phyloP scores from a whole-genome alignment of 495 filamentous ascomycete genomes.

The Pyrenopolyporus hunteri region DNA sequence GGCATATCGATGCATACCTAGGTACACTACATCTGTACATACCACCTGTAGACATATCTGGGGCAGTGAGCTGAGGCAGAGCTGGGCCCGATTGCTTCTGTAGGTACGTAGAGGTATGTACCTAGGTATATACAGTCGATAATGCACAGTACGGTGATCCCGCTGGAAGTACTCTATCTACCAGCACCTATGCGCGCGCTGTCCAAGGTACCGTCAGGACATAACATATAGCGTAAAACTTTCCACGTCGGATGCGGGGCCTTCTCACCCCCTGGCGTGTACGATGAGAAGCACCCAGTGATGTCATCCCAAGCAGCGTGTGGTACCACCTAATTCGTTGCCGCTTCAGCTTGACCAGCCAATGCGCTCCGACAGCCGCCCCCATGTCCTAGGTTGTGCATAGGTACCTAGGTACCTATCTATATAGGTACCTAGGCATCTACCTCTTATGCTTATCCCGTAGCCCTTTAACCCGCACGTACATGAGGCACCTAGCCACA shows the following conservation, averaged over 20 bases:
- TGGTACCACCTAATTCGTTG: conserved; percentile 4
- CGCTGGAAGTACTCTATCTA: conserved; percentile 5
- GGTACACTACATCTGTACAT: no score
- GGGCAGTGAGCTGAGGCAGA: conserved; percentile 32
- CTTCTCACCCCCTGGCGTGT: conserved; percentile 27
- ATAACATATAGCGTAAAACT: not conserved
- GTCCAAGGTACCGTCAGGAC: not conserved
- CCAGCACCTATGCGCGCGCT: not conserved
- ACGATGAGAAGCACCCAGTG: not conserved
- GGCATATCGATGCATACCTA: not conserved
- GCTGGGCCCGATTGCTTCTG: conserved; percentile 15
- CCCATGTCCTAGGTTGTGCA: not conserved
- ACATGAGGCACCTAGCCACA: no score
- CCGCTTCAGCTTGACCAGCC: conserved; percentile 13
- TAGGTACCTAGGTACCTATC: no score
- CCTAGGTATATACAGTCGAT: no score
- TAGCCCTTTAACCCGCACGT: no score
- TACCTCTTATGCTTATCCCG: no score
- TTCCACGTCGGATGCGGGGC: conserved; percentile 31
- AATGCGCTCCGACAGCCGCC: conserved; percentile 7
- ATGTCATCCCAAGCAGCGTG: conserved; percentile 26
- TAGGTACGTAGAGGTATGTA: no score
- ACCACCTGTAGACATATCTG: conserved; percentile 27
- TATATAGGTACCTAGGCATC: no score
- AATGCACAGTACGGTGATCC: conserved; percentile 17